Evolutionary conservation across 345 rosid genomes (phyloP).

Genomic region (Cochlearia excelsa): DNA sequence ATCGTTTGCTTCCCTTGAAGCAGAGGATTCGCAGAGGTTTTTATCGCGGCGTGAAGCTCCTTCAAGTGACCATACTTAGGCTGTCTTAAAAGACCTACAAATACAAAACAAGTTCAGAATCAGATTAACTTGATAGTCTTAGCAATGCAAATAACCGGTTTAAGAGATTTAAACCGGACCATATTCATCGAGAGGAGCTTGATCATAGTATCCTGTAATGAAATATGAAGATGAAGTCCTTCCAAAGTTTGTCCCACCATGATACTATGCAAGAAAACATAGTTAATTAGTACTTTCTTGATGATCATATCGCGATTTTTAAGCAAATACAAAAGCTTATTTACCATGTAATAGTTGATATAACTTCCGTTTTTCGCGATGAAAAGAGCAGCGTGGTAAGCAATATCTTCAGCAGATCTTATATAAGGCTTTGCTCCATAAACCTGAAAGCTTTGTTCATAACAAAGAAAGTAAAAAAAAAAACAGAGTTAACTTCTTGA

Average conservation of each 20-base stretch:
- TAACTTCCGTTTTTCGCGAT: constrained; percentile 81
- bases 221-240: constrained; percentile 65
- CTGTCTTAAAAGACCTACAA: constrained; percentile 63
- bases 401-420: constrained; percentile 74
- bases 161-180: constrained; percentile 43
- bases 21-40: constrained; percentile 47
- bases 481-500: constrained; percentile 13
- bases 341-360: constrained; percentile 90
- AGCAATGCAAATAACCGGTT: background rate
- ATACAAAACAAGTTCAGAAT: constrained; percentile 1
- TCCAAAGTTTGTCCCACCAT: constrained; percentile 96
- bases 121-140: background rate
- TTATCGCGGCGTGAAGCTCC: constrained; percentile 66
- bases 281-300: constrained; percentile 6
- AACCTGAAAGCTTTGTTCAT: constrained; percentile 43
- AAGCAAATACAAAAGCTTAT: background rate
- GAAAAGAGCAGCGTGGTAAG: constrained; percentile 72
- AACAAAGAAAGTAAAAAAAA: background rate
- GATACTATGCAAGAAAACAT: constrained; percentile 48
- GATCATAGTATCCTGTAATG: constrained; percentile 74
- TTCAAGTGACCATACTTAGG: constrained; percentile 89
- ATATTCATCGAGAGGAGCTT: constrained; percentile 89
- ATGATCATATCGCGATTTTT: background rate
- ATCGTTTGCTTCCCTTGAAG: constrained; percentile 50
- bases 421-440: constrained; percentile 59